Base-by-base conservation (phyloP, 2,329 filamentous ascomycete genomes). In the Exophiala mesophila region DNA sequence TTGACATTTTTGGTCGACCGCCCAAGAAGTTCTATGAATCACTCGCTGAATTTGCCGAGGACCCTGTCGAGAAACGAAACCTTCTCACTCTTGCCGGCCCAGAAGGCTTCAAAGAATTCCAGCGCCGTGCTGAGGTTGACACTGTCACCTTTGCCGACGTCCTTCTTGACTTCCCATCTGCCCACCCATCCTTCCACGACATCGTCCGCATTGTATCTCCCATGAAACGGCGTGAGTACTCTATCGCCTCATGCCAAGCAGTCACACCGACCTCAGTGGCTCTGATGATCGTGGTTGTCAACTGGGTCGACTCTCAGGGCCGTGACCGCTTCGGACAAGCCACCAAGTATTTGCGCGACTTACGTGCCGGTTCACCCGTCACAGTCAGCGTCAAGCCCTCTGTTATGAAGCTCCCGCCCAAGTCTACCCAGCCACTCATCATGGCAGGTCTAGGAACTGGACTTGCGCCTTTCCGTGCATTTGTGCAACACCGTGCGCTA, bases 401-500 rank as follows among this genome's bases (percentile, higher is more conserved):
- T 17, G 92, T 97, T 54, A 98, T 98, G 92, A 98, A 97, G 71
- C 78, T 98, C n/a, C 92, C 92, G 4, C 69, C 77, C 48, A 83
- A 82, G 63, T 83, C 89, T 56, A 92, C 87, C 26, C 87, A 90
- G 35, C 92, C 92, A 29, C 82, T 98, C 62, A 96, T 98, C 74
- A 96, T 98, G 90, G 92, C 92, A 7, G 92, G 92, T 65, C 83
- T 97, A n/a, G 92, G 92, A 52, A 98, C 92, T 0, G 92, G 92
- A 61, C 82, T 98, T 16, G 92, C 92, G 1, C 92, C 92, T n/a
- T 98, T 98, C 87, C 88, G 92, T 54, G 92, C 92, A 47, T 98
- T 98, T 61, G 85, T 97, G 34, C 92, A 98, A 70, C 92, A 98
- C 71, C 90, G 92, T 44, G 92, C 92, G 36, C 88, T 94, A 80